Evolutionary conservation across 2,329 filamentous ascomycete species (phyloP).

Genomic region (Sordariomycetes sp.): DNA sequence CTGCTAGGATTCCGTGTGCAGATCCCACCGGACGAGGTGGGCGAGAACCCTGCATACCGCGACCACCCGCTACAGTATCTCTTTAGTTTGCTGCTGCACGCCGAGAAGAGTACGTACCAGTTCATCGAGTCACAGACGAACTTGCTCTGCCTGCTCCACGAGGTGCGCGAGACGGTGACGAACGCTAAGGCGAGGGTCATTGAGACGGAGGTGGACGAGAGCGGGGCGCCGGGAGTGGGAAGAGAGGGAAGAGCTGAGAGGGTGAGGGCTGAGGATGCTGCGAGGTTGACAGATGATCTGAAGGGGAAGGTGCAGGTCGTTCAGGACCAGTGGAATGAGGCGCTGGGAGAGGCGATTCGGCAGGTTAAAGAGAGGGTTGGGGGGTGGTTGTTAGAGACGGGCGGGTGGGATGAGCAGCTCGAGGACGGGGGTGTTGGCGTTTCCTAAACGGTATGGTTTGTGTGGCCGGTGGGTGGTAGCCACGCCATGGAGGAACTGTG

Average conservation of each 20-base stretch:
- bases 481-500: conserved; percentile 2
- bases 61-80: conserved; percentile 82
- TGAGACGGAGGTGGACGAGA: conserved; percentile 46
- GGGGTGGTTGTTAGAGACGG: conserved; percentile 57
- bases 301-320: conserved; percentile 89
- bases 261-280: conserved; percentile 54
- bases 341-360: conserved; percentile 65
- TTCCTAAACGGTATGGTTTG: conserved; percentile 15
- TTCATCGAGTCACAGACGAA: conserved; percentile 95
- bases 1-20: conserved; percentile 53
- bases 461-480: not conserved
- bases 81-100: conserved; percentile 70
- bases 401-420: conserved; percentile 78
- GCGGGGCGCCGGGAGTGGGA: conserved; percentile 18
- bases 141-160: conserved; percentile 76
- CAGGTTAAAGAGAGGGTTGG: conserved; percentile 63
- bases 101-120: conserved; percentile 87
- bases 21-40: conserved; percentile 66
- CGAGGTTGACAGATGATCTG: conserved; percentile 64
- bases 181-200: conserved; percentile 53
- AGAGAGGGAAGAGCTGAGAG: conserved; percentile 30
- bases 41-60: conserved; percentile 74
- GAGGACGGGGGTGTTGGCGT: conserved; percentile 42
- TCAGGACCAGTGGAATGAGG: conserved; percentile 81
- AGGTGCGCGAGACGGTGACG: conserved; percentile 72